Evolutionary conservation across 1,139 yeast species (phyloP).

Genomic region (Nakaseomyces delphensis): DNA sequence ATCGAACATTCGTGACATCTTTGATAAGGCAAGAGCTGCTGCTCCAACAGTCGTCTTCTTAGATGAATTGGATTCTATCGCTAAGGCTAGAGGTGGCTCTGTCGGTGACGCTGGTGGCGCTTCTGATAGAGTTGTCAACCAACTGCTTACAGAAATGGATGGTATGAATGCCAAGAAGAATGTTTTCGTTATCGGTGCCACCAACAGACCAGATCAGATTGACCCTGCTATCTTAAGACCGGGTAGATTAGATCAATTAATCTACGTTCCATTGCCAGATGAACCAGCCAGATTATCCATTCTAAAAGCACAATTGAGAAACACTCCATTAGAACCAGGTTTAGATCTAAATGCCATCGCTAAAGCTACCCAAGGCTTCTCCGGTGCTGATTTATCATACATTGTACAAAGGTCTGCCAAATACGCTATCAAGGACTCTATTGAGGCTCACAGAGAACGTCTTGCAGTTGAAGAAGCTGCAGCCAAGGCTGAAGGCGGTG

Average conservation of each 20-base stretch:
- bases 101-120: constrained; percentile 97
- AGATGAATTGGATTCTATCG: constrained; percentile 96
- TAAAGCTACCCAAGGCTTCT: constrained; percentile 87
- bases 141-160: constrained; percentile 97
- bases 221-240: constrained; percentile 99
- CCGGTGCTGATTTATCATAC: constrained; percentile 97
- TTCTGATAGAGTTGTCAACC: constrained; percentile 95
- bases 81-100: constrained; percentile 93
- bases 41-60: constrained; percentile 97
- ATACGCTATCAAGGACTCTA: constrained; percentile 95
- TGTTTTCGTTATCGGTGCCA: constrained; percentile 97
- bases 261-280: constrained; percentile 97
- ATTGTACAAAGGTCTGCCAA: constrained; percentile 98
- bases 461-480: constrained; percentile 46
- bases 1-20: constrained; percentile 92
- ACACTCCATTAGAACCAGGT: constrained; percentile 97
- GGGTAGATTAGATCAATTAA: constrained; percentile 97
- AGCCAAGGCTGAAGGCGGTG: constrained; percentile 47
- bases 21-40: constrained; percentile 97
- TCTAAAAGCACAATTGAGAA: constrained; percentile 91
- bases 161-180: constrained; percentile 99
- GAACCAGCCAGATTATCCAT: constrained; percentile 89
- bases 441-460: constrained; percentile 64
- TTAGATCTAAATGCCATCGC: constrained; percentile 83
- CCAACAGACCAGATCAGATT: constrained; percentile 97